phyloP scores from a whole-genome alignment of 176 grass and related monocot genomes.

The Carex kokanica region DNA sequence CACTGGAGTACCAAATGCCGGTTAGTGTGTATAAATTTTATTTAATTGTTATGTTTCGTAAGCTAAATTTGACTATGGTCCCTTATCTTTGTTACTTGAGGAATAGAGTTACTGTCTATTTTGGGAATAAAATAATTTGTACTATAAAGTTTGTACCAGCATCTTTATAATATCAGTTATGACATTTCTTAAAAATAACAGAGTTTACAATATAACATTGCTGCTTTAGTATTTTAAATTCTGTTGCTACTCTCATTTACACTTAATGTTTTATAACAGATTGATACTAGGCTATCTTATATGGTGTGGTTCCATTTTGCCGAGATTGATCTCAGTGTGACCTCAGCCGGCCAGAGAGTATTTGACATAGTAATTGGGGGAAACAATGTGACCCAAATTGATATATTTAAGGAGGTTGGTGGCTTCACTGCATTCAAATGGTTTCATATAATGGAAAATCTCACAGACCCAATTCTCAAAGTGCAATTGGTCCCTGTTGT shows the following conservation, averaged over 20 bases:
- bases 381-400: constrained; percentile 65
- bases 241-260: neutral
- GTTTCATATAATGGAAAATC: constrained; percentile 68
- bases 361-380: constrained; percentile 71
- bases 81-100: neutral
- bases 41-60: neutral
- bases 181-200: neutral
- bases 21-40: constrained; percentile 19
- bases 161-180: neutral
- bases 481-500: constrained; percentile 72
- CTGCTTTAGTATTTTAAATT: neutral
- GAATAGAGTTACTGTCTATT: neutral
- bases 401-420: constrained; percentile 90
- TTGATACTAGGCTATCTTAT: constrained; percentile 79
- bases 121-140: neutral
- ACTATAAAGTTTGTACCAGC: neutral
- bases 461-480: constrained; percentile 49
- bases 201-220: neutral
- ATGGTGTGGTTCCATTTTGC: constrained; percentile 99
- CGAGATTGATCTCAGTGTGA: constrained; percentile 64
- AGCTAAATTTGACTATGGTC: neutral
- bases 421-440: constrained; percentile 91
- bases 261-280: constrained; percentile 2
- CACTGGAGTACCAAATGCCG: constrained; percentile 75
- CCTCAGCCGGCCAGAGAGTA: constrained; percentile 51